Evolutionary conservation across 805 yeast genomes (phyloP).

Genomic region (Saccharomycopsis schoenii): DNA sequence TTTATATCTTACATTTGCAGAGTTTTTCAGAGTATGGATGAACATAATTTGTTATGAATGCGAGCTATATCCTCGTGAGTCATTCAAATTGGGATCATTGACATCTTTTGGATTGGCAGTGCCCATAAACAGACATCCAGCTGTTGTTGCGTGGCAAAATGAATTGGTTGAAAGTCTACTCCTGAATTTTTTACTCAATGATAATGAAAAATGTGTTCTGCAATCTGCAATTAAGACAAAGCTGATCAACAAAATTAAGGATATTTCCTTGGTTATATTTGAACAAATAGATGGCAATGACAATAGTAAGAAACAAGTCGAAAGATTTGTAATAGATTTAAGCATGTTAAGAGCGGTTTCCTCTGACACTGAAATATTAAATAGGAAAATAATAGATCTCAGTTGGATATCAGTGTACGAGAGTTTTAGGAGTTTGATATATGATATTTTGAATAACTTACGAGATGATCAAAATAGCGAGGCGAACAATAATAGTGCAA

Average conservation of each 20-base stretch:
- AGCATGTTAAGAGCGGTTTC: not conserved
- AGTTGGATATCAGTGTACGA: slow-evolving; percentile 15
- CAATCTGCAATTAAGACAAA: not conserved
- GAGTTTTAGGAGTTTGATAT: slow-evolving; percentile 5
- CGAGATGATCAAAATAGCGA: not conserved
- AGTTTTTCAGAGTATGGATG: slow-evolving; percentile 15
- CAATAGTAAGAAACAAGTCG: slow-evolving; percentile 1
- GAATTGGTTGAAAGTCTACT: slow-evolving; percentile 7
- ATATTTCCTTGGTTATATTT: slow-evolving; percentile 11
- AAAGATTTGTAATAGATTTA: slow-evolving; percentile 11
- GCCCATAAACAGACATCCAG: slow-evolving; percentile 16
- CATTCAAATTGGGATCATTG: slow-evolving; percentile 2
- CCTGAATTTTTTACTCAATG: not conserved
- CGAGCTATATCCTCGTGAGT: slow-evolving; percentile 12
- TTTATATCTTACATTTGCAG: slow-evolving; percentile 12
- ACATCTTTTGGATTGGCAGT: slow-evolving; percentile 15
- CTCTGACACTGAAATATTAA: not conserved
- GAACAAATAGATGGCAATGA: not conserved
- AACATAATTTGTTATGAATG: slow-evolving; percentile 14
- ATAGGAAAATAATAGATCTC: not conserved
- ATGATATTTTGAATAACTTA: slow-evolving; percentile 6
- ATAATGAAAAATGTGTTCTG: not conserved
- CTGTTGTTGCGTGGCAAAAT: slow-evolving; percentile 15
- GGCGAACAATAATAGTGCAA: no score
- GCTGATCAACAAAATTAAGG: slow-evolving; percentile 8